Conservation (phyloP, 1,139 yeast species). For the Martiniozyma asiatica region DNA sequence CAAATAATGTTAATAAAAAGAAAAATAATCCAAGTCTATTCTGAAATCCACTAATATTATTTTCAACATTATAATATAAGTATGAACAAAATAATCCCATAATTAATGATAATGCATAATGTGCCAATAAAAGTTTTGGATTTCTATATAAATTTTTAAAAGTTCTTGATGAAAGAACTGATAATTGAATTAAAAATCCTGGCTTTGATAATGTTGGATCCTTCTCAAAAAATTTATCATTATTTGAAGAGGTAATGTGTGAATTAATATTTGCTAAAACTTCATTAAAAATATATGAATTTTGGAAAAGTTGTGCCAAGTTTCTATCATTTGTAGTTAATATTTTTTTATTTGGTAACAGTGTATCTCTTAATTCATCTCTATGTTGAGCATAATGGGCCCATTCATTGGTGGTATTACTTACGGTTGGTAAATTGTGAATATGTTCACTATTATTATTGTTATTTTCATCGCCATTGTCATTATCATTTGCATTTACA, state of each 20-base stretch:
- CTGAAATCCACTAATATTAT: slow-evolving; percentile 93
- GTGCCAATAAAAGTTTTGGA: slow-evolving; percentile 74
- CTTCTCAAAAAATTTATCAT: slow-evolving; percentile 24
- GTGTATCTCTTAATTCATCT: slow-evolving; percentile 39
- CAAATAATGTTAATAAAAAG: slow-evolving; percentile 80
- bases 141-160: slow-evolving; percentile 87
- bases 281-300: slow-evolving; percentile 19
- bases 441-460: slow-evolving; percentile 21
- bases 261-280: slow-evolving; percentile 24
- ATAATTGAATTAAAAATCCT: slow-evolving; percentile 46
- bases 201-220: slow-evolving; percentile 36
- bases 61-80: slow-evolving; percentile 66
- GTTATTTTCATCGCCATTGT: slow-evolving; percentile 1
- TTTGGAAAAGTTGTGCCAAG: slow-evolving; percentile 16
- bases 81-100: slow-evolving; percentile 81
- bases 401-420: slow-evolving; percentile 73
- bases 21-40: slow-evolving; percentile 88
- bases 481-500: slow-evolving; percentile 12
- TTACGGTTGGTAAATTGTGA: slow-evolving; percentile 31
- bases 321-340: slow-evolving; percentile 9
- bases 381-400: slow-evolving; percentile 80
- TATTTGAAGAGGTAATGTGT: slow-evolving; percentile 9
- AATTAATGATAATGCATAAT: slow-evolving; percentile 62
- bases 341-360: slow-evolving; percentile 7
- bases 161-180: slow-evolving; percentile 69